Evolutionary conservation across 257 asterid genomes (phyloP).

Genomic region (Datura wrightii): DNA sequence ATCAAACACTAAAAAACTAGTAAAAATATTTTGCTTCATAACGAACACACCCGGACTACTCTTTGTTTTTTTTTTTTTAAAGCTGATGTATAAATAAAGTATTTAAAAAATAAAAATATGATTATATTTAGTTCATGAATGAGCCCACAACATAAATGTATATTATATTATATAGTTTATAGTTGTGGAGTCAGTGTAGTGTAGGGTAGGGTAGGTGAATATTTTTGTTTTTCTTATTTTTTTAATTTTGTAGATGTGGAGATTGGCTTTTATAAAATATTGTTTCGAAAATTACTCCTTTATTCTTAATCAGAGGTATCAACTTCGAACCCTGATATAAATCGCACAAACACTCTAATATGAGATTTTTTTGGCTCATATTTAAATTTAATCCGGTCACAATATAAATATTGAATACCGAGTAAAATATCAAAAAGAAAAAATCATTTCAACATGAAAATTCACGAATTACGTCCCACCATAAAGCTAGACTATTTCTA

Average conservation of each 20-base stretch:
- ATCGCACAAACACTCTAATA: not conserved
- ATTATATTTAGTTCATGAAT: not conserved
- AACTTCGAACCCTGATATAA: not conserved
- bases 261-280: not conserved
- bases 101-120: not conserved
- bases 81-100: not conserved
- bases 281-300: not conserved
- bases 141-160: not conserved
- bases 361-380: not conserved
- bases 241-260: not conserved
- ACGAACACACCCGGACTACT: too few species aligned
- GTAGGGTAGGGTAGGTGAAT: not conserved
- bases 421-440: too few species aligned
- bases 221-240: too few species aligned
- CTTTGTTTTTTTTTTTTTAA: not conserved
- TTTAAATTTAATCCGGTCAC: too few species aligned
- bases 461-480: not conserved
- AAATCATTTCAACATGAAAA: not conserved
- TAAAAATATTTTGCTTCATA: too few species aligned
- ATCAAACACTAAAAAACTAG: too few species aligned
- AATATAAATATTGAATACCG: too few species aligned
- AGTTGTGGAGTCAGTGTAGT: not conserved
- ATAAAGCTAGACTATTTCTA: not conserved
- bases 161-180: not conserved
- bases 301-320: not conserved